Evolutionary conservation across 306 rosid genomes (phyloP), one percentile per base, ranked within the genome.

Genomic region (Purshia tridentata): DNA sequence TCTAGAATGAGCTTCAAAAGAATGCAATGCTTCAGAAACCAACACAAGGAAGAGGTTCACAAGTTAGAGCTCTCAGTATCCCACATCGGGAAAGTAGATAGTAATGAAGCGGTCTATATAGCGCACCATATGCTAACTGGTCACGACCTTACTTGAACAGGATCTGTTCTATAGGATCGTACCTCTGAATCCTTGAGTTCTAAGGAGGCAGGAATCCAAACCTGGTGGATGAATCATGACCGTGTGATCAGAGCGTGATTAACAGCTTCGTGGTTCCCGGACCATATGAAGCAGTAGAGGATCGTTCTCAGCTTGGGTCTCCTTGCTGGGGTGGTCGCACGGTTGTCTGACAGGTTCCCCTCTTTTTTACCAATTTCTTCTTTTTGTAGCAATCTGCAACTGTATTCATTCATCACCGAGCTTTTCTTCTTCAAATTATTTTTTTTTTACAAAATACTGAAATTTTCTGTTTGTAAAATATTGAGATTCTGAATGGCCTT

Each of bases 221-320:
- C 53, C 81, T 73, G 81, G 75, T 76, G 40, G 81, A 81, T 72
- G 81, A 81, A 20, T 6, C 15, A 15, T 40, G 67, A 47, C 77
- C 59, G 75, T 71, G 51, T 4, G 72, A 70, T 52, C 67, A 70
- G 61, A 71, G 81, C 81, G 77, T 77, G 81, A 77, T 11, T 77
- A 45, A 70, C 72, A 57, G 76, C 52, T 41, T 0, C 3, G 1
- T 57, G 6, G 0, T 35, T 44, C 10, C 2, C 1, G 44, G 47
- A n/a, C 11, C 40, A 22, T 77, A 2, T 11, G 65, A n/a, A n/a
- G n/a, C 70, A 0, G 81, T 45, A 50, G 70, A 58, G 35, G 78
- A 74, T 74, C 78, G 56, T 74, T 53, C 72, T 53, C 59, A 53
- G 72, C 12, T 2, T 2, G 2, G 44, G 1, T 0, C 0, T 3